phyloP scores from a whole-genome alignment of 306 rosid species.

The Lagenaria siceraria region DNA sequence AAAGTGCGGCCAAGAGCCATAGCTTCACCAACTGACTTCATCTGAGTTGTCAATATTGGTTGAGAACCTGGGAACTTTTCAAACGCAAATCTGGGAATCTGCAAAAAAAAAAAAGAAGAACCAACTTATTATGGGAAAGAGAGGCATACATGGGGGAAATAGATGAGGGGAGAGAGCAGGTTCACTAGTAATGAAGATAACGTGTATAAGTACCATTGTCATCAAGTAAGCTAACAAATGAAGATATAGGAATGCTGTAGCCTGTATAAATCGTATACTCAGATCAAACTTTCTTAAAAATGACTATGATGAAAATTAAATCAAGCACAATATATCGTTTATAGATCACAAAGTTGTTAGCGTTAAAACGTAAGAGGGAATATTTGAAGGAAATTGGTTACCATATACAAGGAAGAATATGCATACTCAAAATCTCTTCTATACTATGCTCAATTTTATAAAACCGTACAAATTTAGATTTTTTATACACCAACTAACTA shows the following conservation, averaged over 20 bases:
- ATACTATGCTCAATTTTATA: not conserved
- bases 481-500: not conserved
- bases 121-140: not conserved
- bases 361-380: not conserved
- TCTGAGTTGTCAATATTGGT: slow-evolving; percentile 87
- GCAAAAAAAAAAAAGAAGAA: slow-evolving; percentile 17
- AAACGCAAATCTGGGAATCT: slow-evolving; percentile 96
- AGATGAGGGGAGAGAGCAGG: not conserved
- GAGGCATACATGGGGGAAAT: not conserved
- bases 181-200: not conserved
- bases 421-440: not conserved
- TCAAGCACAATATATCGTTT: not conserved
- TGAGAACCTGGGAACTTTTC: slow-evolving; percentile 95
- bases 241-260: not conserved
- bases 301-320: not conserved
- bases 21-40: slow-evolving; percentile 97
- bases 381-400: not conserved
- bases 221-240: not conserved
- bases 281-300: not conserved
- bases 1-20: slow-evolving; percentile 92
- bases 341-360: not conserved
- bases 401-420: not conserved
- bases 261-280: not conserved
- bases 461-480: not conserved
- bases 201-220: not conserved